Evolutionary conservation across 768 basidiomycete species (phyloP), one percentile per base, ranked within the genome.

Genomic region (Neoboletus magnificus): DNA sequence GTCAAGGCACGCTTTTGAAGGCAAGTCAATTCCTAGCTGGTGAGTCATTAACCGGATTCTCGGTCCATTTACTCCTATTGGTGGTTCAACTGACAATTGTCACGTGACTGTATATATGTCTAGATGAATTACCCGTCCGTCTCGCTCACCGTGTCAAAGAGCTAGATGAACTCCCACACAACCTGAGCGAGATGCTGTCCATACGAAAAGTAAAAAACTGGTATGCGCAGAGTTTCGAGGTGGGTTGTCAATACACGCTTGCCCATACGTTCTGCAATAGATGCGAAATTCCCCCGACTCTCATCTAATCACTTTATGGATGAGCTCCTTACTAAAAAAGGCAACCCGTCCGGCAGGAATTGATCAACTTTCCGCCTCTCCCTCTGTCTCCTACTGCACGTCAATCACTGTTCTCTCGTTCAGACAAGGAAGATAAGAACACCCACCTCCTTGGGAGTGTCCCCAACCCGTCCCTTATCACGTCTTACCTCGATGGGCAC

Each of bases 181-280:
- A 91, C 52, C 79, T 99, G 48, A 87, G 86, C 63, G 82, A 82
- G 44, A 97, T 97, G 96, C 85, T 88, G 0, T 90, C 89, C 37
- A 98, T 99, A 60, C 83, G 85, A 55, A 94, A 91, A 68, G 91
- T 99, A 56, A 95, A 94, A 76, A 88, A 96, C 66, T 99, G 97
- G 97, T 99, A 99, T 71, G 96, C 96, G 1, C 93, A 98, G 76
- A 93, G 91, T 16, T 98, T 99, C 71, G 91, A 98, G 82, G 96
- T 95, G 50, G 49, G 85, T 60, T 32, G 30, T 40, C 18, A n/a
- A 20, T 12, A 41, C 15, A 15, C 15, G 0, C 12, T 20, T 30
- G 4, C 11, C 1, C 36, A 46, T 30, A 6, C 10, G 25, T 15
- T n/a, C 18, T 33, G 16, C 33, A 18, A 33, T 22, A 16, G 36